Conservation (phyloP, 2,329 filamentous ascomycete genomes). For the Pseudogymnoascus sp. region DNA sequence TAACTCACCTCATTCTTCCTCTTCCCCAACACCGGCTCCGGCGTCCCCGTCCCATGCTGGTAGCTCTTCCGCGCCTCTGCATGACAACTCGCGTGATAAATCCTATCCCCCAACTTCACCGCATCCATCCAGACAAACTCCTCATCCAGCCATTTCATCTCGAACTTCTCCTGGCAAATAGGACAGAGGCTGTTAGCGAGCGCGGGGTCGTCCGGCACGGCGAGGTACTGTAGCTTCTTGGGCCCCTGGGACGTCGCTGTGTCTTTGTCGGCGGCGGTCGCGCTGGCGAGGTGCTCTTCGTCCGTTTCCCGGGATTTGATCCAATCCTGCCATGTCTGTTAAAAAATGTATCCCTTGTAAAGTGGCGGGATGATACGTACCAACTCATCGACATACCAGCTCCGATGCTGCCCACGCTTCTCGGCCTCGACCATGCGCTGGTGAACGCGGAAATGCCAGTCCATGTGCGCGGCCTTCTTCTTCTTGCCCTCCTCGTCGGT, state of each 20-base stretch:
- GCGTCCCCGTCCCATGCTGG: conserved; percentile 49
- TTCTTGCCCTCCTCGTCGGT: conserved; percentile 68
- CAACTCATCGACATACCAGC: conserved; percentile 88
- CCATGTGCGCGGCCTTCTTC: conserved; percentile 85
- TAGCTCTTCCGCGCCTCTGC: conserved; percentile 59
- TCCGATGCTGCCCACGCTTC: conserved; percentile 79
- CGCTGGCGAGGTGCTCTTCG: conserved; percentile 47
- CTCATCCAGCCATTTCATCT: conserved; percentile 84
- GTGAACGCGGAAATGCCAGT: conserved; percentile 96
- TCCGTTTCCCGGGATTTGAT: conserved; percentile 73
- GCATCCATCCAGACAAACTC: conserved; percentile 97
- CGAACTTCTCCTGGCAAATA: conserved; percentile 92
- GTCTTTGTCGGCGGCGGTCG: conserved; percentile 32
- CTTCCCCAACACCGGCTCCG: conserved; percentile 61
- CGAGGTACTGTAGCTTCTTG: conserved; percentile 59
- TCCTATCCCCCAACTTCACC: conserved; percentile 63
- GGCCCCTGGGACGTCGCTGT: conserved; percentile 32
- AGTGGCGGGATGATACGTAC: conserved; percentile 39
- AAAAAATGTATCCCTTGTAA: conserved; percentile 5
- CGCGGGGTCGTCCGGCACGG: conserved; percentile 69
- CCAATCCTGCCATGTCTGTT: conserved; percentile 61
- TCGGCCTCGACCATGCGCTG: conserved; percentile 78
- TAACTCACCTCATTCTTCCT: conserved; percentile 60
- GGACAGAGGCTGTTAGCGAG: conserved; percentile 73
- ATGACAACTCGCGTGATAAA: conserved; percentile 87